phyloP scores from a whole-genome alignment of 176 grass and related monocot species.

The Carex parvula region DNA sequence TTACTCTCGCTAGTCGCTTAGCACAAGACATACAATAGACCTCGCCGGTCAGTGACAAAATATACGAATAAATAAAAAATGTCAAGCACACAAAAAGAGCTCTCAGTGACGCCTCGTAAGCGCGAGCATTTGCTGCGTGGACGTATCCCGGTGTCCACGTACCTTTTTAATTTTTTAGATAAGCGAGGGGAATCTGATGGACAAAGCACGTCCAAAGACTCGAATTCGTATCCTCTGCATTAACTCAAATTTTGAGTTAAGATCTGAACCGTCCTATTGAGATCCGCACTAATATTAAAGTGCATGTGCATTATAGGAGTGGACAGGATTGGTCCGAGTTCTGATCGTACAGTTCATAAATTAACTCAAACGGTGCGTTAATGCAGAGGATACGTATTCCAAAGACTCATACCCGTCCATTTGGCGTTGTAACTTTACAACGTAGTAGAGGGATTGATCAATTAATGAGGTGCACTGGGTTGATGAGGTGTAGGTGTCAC shows the following conservation, averaged over 20 bases:
- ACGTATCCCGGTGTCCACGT: background rate
- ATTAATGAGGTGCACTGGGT: background rate
- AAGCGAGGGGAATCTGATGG: background rate
- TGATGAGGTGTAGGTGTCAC: background rate
- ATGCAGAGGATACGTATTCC: too few species aligned
- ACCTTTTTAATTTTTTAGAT: background rate
- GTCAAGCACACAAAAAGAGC: background rate
- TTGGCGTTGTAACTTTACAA: background rate
- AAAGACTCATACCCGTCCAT: background rate
- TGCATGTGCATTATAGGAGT: too few species aligned
- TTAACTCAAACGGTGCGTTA: too few species aligned
- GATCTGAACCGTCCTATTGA: too few species aligned
- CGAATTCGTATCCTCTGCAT: too few species aligned
- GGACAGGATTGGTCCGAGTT: too few species aligned
- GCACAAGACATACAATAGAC: background rate
- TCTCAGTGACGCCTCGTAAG: conserved; percentile 13
- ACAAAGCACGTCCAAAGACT: background rate
- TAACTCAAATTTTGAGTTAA: too few species aligned
- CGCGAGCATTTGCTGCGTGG: conserved; percentile 3
- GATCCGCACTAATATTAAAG: too few species aligned
- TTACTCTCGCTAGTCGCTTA: background rate
- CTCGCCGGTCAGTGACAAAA: background rate
- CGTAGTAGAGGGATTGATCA: background rate
- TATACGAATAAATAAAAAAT: background rate
- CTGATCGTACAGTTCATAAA: too few species aligned